These are phyloP conservation scores for Globisporangium camurandrum DNA, from an alignment of 352 stramenopile species.

Conservation along the genomic window DNA sequence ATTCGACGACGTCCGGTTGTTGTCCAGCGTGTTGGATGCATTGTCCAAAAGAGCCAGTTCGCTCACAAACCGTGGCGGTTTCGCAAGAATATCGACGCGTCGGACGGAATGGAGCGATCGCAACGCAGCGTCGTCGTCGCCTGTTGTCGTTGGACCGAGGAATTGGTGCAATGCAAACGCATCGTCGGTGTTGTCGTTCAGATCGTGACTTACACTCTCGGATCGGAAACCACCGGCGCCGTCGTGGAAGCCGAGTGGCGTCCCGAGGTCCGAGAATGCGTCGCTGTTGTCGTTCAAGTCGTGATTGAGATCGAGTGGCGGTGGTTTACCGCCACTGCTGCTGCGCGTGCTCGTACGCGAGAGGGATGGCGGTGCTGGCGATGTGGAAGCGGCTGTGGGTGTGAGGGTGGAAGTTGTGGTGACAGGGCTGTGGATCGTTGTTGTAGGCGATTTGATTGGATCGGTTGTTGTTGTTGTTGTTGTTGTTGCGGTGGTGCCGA, in stretches of 20 bases:
- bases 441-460: too few relatives aligned
- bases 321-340: background rate
- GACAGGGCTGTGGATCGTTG: too few relatives aligned
- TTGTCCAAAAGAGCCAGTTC: slow-evolving; percentile 25
- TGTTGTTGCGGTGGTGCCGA: too few relatives aligned
- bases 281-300: slow-evolving; percentile 11
- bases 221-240: too few relatives aligned
- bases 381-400: background rate
- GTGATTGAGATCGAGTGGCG: slow-evolving; percentile 2
- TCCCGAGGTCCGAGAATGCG: slow-evolving; percentile 37
- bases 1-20: slow-evolving; percentile 34
- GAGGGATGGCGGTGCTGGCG: background rate
- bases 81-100: slow-evolving; percentile 50
- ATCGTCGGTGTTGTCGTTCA: slow-evolving; percentile 32
- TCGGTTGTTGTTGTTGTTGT: too few relatives aligned
- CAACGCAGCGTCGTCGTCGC: slow-evolving; percentile 28
- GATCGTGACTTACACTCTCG: too few relatives aligned
- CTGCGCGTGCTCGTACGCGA: background rate
- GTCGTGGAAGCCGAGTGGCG: slow-evolving; percentile 40
- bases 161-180: slow-evolving; percentile 59
- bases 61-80: slow-evolving; percentile 59
- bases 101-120: slow-evolving; percentile 51
- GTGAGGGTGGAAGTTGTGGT: too few relatives aligned
- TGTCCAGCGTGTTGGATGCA: too few relatives aligned
- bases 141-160: slow-evolving; percentile 39